phyloP scores from a whole-genome alignment of 2,329 filamentous ascomycete species.

The Leptographium lundbergii region DNA sequence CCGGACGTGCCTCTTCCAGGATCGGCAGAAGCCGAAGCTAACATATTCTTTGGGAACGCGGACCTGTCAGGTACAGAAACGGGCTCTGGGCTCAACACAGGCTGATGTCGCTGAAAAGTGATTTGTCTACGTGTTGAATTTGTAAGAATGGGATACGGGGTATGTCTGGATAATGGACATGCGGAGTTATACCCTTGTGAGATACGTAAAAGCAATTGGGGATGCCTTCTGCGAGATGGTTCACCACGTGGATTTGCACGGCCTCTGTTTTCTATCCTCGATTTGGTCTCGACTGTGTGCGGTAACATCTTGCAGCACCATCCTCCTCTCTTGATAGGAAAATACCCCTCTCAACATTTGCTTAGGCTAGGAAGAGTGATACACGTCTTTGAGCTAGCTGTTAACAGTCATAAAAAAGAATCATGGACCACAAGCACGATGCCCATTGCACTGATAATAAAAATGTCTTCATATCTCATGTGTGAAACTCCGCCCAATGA shows the following conservation, averaged over 20 bases:
- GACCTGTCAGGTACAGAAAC: background rate
- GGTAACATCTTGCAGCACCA: background rate
- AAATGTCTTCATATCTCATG: background rate
- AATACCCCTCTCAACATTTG: slow-evolving; percentile 3
- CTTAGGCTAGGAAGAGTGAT: too few relatives aligned
- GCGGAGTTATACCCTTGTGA: background rate
- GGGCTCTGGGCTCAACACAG: background rate
- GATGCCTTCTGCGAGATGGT: background rate
- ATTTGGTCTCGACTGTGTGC: background rate
- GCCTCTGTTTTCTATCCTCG: background rate
- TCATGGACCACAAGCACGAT: too few relatives aligned
- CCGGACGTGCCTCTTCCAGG: background rate
- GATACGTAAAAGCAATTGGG: background rate
- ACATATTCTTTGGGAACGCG: background rate
- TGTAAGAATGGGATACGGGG: background rate
- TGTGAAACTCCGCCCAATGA: background rate
- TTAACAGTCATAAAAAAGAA: too few relatives aligned
- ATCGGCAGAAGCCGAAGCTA: background rate
- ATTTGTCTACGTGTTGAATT: background rate
- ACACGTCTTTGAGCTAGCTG: too few relatives aligned
- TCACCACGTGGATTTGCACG: background rate
- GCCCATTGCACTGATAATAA: background rate
- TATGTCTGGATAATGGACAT: background rate
- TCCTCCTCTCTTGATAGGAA: background rate
- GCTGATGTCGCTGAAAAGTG: background rate